Evolutionary conservation across 352 stramenopile genomes (phyloP), one percentile per base, ranked within the genome.

Genomic region (Globisporangium barbulae): DNA sequence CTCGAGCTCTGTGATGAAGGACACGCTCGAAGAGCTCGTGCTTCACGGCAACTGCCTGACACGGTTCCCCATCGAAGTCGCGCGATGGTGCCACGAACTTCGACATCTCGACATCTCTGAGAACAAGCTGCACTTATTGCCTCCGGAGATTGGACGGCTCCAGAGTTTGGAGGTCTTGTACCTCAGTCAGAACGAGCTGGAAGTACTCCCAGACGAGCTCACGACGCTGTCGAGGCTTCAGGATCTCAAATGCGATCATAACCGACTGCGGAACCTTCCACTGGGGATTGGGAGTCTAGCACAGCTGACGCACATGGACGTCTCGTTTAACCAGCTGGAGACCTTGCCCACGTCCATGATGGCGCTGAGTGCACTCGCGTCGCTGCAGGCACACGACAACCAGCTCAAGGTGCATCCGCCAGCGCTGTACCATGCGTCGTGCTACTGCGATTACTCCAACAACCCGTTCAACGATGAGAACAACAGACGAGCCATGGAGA

Each of bases 371-470:
- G 35, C 63, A 12, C 67, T 93, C n/a, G 61, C 65, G 44, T 79
- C 68, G 5, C 55, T 93, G 0, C 57, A 77, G 42, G 76, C 72
- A 12, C 81, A 69, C 48, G 67, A 85, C 60, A 93, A 93, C 54
- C 42, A 65, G 19, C 63, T 93, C 37, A 37, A 44, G 5, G 21
- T 53, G 4, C 33, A 49, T 15, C 79, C 83, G 6, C 65, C 81
- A 22, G 71, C 64, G 10, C 41, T 79, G 10, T 53, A 54, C 25
- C 42, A 67, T 15, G 50, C 59, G 21, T 30, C 42, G 17, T 85
- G 72, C 53, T 85, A 75, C 50, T 73, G 78, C 31, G 79, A 90
- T 25, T 71, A 85, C 48, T 88, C 78, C 19, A 89, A 87, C 59
- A 92, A 92, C 50, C 79, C 78, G 28, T 90, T 92, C 52, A 65